Evolutionary conservation across 768 basidiomycete genomes (phyloP).

Genomic region (Leucogyrophana mollusca): DNA sequence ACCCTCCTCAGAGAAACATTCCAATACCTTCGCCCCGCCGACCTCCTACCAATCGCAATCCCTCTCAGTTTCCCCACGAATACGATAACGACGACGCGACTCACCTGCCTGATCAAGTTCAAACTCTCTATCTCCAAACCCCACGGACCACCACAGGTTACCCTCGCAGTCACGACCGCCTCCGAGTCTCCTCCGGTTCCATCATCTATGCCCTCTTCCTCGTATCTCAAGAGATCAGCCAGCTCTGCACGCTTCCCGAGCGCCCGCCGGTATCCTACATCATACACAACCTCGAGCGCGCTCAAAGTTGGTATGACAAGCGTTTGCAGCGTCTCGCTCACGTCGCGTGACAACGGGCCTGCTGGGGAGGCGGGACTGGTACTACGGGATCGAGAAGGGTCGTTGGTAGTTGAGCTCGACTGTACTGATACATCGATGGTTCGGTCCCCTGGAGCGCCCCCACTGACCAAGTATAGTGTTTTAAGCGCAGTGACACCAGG

Average conservation of each 20-base stretch:
- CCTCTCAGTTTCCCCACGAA: neutral
- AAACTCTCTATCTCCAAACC: slow-evolving; percentile 52
- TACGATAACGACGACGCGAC: slow-evolving; percentile 7
- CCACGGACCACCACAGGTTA: slow-evolving; percentile 58
- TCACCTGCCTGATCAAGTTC: slow-evolving; percentile 46
- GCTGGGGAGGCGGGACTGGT: slow-evolving; percentile 11
- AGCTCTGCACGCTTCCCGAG: slow-evolving; percentile 42
- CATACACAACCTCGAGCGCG: slow-evolving; percentile 55
- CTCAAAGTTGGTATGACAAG: slow-evolving; percentile 64
- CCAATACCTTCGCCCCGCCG: slow-evolving; percentile 44
- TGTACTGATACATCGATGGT: slow-evolving; percentile 81
- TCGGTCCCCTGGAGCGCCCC: slow-evolving; percentile 67
- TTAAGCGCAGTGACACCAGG: slow-evolving; percentile 60
- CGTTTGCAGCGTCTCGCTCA: slow-evolving; percentile 60
- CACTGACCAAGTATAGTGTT: slow-evolving; percentile 60
- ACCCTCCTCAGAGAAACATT: slow-evolving; percentile 50
- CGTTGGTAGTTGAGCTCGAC: slow-evolving; percentile 38
- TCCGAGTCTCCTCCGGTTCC: slow-evolving; percentile 58
- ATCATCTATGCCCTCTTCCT: slow-evolving; percentile 52
- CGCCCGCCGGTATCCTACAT: slow-evolving; percentile 52
- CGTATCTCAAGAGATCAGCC: slow-evolving; percentile 54
- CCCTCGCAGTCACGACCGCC: slow-evolving; percentile 50
- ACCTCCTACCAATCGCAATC: slow-evolving; percentile 34
- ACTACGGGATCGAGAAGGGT: slow-evolving; percentile 1
- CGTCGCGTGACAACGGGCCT: slow-evolving; percentile 27